These are phyloP conservation scores for Phytopythium ostracodes DNA, from an alignment of 352 stramenopile species.

Conservation along the genomic window DNA sequence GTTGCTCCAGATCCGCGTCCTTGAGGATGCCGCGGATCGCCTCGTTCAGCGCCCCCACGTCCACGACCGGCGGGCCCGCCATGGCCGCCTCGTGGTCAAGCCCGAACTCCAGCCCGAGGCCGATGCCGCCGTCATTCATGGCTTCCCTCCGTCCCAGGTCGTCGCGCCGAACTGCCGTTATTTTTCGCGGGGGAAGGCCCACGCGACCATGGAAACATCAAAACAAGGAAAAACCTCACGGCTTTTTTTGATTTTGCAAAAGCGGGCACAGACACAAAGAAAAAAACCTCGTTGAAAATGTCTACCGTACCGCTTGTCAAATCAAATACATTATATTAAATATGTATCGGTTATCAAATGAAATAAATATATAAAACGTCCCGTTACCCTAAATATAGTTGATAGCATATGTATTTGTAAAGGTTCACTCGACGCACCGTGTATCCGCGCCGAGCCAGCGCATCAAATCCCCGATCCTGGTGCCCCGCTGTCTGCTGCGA, in stretches of 20 bases:
- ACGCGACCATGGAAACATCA: too few relatives aligned
- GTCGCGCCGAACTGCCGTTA: slow-evolving; percentile 6
- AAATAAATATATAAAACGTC: background rate
- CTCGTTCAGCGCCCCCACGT: slow-evolving; percentile 57
- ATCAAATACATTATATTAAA: too few relatives aligned
- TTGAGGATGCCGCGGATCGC: slow-evolving; percentile 77
- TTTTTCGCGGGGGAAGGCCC: background rate
- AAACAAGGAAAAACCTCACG: slow-evolving; percentile 3
- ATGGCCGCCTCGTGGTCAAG: slow-evolving; percentile 32
- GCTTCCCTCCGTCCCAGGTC: background rate
- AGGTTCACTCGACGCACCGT: too few relatives aligned
- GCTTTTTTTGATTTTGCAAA: background rate
- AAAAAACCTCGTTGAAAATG: slow-evolving; percentile 1
- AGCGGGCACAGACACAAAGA: too few relatives aligned
- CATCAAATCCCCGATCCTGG: too few relatives aligned
- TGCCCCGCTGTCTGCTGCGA: too few relatives aligned
- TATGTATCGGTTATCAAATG: too few relatives aligned
- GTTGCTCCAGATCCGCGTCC: slow-evolving; percentile 78
- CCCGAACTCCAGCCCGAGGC: slow-evolving; percentile 53
- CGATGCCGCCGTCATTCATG: slow-evolving; percentile 37
- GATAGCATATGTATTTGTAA: too few relatives aligned
- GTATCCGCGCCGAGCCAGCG: too few relatives aligned
- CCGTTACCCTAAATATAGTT: too few relatives aligned
- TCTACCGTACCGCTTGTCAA: background rate
- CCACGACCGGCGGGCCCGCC: slow-evolving; percentile 31